phyloP scores from a whole-genome alignment of 176 grass and related monocot species.

The Ensete ventricosum region DNA sequence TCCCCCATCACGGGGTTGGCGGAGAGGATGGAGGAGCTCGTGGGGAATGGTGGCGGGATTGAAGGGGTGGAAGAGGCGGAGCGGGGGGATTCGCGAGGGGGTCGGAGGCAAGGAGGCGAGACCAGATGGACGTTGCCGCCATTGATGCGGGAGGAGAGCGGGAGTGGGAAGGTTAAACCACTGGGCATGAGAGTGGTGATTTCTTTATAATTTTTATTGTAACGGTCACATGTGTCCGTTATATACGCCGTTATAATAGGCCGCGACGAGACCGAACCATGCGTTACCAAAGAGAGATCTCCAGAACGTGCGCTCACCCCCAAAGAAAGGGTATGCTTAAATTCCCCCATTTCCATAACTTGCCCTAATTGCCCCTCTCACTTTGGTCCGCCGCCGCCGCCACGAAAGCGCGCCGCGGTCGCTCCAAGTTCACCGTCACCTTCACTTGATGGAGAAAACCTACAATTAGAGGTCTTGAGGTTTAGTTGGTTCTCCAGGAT shows the following conservation, averaged over 20 bases:
- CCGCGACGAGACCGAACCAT: no score
- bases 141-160: conserved; percentile 12
- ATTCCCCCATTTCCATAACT: no score
- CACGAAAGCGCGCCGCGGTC: neutral
- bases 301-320: no score
- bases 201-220: no score
- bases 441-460: neutral
- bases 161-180: neutral
- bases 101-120: conserved; percentile 39
- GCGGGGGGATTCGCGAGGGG: neutral
- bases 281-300: no score
- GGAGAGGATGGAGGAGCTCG: neutral
- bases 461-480: neutral
- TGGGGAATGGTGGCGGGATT: neutral
- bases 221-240: no score
- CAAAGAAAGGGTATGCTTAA: no score
- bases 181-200: no score
- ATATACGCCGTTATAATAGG: no score
- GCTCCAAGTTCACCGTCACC: neutral
- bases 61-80: neutral
- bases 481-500: neutral
- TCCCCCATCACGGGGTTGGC: conserved; percentile 20
- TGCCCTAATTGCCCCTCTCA: neutral
- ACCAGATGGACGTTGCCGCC: conserved; percentile 48
- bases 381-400: neutral